Conservation (phyloP, 2,329 filamentous ascomycete species). For the Aspergillus persii region DNA sequence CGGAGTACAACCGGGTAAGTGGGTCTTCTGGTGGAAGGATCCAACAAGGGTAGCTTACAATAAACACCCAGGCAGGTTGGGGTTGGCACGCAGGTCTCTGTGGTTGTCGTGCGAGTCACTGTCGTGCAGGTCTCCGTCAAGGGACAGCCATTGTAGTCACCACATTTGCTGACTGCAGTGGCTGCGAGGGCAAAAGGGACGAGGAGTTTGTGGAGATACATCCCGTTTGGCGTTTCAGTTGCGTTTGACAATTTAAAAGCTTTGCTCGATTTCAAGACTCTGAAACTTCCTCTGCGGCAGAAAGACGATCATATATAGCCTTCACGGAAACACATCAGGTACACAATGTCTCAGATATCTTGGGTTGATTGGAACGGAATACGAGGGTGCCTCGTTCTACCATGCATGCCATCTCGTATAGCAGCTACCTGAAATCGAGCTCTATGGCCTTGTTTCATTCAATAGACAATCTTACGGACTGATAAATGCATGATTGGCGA, state of each 20-base stretch:
- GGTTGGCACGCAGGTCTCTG: neutral
- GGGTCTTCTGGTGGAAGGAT: neutral
- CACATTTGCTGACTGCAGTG: neutral
- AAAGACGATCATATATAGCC: neutral
- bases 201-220: neutral
- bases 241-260: neutral
- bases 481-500: neutral
- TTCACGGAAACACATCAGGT: no score
- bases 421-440: neutral
- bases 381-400: neutral
- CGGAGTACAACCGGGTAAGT: neutral
- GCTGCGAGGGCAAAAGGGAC: neutral
- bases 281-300: neutral
- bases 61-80: constrained; percentile 7
- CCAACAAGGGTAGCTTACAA: neutral
- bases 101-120: constrained; percentile 14
- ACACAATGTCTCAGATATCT: neutral
- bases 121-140: constrained; percentile 24
- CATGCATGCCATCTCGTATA: neutral
- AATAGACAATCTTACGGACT: neutral
- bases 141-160: constrained; percentile 16
- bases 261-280: neutral
- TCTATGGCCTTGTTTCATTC: neutral
- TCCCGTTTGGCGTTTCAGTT: neutral
- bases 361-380: neutral